Evolutionary conservation across 148 eudicot genomes (phyloP).

Genomic region (Chenopodium suecicum): DNA sequence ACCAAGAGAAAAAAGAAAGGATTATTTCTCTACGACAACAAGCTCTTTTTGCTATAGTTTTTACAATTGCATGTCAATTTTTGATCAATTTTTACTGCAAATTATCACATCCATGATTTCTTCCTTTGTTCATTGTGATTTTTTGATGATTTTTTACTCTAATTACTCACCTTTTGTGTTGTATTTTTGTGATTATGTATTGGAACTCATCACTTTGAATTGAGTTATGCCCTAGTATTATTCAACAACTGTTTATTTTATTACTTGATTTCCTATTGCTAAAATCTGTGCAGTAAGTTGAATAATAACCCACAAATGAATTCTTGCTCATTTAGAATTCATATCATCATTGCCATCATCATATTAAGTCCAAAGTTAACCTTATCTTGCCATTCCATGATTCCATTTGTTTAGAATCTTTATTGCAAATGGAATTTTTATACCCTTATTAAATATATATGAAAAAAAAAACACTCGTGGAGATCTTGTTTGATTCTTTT

Average conservation of each 20-base stretch:
- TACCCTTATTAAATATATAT: too few species aligned
- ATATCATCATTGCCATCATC: neutral
- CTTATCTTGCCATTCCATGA: neutral
- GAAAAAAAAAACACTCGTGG: too few species aligned
- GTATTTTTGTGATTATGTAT: neutral
- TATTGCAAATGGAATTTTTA: too few species aligned
- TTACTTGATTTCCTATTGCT: neutral
- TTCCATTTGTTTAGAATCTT: too few species aligned
- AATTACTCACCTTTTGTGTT: neutral
- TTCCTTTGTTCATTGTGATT: neutral
- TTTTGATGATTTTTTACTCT: neutral
- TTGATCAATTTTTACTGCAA: slow-evolving; percentile 29
- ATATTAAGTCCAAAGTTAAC: neutral
- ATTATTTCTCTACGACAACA: slow-evolving; percentile 58
- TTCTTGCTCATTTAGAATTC: neutral
- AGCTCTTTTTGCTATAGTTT: slow-evolving; percentile 43
- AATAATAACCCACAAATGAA: too few species aligned
- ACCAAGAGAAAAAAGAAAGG: slow-evolving; percentile 22
- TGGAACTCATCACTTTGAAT: neutral
- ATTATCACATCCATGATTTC: neutral
- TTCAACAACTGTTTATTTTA: too few species aligned
- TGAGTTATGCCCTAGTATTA: neutral
- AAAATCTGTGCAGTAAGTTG: neutral
- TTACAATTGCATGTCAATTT: slow-evolving; percentile 52
- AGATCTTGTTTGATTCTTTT: too few species aligned